A percentile compares a stretch with the other conserved stretches of the same genome.
Evolutionary conservation across 1,284 basidiomycete genomes (phyloP).

Genomic region (Sporisorium scitamineum): DNA sequence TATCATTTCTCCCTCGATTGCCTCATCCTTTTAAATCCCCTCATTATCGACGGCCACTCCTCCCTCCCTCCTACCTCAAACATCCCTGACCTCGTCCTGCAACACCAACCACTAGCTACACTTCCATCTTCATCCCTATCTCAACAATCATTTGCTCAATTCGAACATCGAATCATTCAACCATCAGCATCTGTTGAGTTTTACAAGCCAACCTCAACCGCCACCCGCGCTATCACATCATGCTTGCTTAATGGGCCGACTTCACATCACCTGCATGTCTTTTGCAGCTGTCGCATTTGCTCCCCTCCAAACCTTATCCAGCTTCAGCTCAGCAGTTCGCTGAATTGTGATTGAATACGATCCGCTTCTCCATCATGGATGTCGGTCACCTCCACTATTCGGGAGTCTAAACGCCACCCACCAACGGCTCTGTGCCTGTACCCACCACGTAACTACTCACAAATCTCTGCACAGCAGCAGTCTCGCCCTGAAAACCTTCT

Average conservation of each 20-base stretch:
- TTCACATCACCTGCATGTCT: slow-evolving; percentile 14
- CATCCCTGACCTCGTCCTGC: not conserved
- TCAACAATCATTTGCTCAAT: not conserved
- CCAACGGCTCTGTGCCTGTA: slow-evolving; percentile 9
- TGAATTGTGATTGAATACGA: slow-evolving; percentile 4
- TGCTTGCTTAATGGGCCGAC: slow-evolving; percentile 25
- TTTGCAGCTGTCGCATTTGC: slow-evolving; percentile 20
- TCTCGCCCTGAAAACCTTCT: not conserved
- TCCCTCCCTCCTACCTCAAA: not conserved
- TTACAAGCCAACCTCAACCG: slow-evolving; percentile 2
- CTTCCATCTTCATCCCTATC: not conserved
- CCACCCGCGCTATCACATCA: slow-evolving; percentile 4
- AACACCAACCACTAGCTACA: not conserved
- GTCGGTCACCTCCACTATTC: slow-evolving; percentile 31
- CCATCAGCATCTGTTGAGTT: not conserved
- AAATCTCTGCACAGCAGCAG: not conserved
- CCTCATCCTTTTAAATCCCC: not conserved
- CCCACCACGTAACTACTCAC: not conserved
- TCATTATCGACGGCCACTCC: not conserved
- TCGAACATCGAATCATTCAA: not conserved
- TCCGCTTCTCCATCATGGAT: slow-evolving; percentile 47
- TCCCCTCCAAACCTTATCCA: slow-evolving; percentile 17
- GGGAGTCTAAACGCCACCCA: slow-evolving; percentile 32
- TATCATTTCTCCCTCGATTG: not conserved
- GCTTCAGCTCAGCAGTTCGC: slow-evolving; percentile 12